Conservation (phyloP, 176 grass and related monocot genomes). For the Triticum monococcum region DNA sequence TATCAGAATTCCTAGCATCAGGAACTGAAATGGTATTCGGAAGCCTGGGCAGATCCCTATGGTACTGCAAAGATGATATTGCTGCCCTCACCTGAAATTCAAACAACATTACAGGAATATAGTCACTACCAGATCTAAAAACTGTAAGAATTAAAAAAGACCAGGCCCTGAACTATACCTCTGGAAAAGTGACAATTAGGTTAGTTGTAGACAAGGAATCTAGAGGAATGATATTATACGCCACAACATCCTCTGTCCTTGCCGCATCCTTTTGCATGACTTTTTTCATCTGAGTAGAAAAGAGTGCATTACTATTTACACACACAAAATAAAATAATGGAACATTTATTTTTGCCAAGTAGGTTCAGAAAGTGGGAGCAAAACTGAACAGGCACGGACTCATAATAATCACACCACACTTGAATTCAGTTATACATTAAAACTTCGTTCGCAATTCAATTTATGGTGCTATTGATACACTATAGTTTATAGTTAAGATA, state of each 20-base stretch:
- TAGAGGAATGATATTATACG: slow-evolving; percentile 97
- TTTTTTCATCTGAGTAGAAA: slow-evolving; percentile 66
- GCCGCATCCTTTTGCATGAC: slow-evolving; percentile 89
- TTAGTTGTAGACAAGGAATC: slow-evolving; percentile 79
- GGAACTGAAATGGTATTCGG: slow-evolving; percentile 65
- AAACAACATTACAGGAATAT: slow-evolving; percentile 4
- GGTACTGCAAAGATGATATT: slow-evolving; percentile 80
- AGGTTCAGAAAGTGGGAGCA: background rate
- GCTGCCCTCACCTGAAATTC: slow-evolving; percentile 74
- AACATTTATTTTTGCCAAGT: slow-evolving; percentile 1
- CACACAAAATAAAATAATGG: background rate
- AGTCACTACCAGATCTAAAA: background rate
- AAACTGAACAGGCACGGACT: background rate
- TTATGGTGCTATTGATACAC: background rate
- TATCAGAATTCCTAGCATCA: slow-evolving; percentile 77
- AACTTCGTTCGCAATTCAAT: background rate
- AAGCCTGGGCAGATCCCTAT: slow-evolving; percentile 65
- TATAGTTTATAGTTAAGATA: background rate
- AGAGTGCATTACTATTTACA: slow-evolving; percentile 25
- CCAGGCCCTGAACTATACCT: slow-evolving; percentile 46
- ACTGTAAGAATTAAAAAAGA: background rate
- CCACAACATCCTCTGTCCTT: slow-evolving; percentile 77
- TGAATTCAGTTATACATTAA: background rate
- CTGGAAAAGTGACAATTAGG: slow-evolving; percentile 60
- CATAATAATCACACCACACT: background rate